Evolutionary conservation across 1,139 yeast genomes (phyloP), one percentile per base, ranked within the genome.

Genomic region (Petasospora fabianii): DNA sequence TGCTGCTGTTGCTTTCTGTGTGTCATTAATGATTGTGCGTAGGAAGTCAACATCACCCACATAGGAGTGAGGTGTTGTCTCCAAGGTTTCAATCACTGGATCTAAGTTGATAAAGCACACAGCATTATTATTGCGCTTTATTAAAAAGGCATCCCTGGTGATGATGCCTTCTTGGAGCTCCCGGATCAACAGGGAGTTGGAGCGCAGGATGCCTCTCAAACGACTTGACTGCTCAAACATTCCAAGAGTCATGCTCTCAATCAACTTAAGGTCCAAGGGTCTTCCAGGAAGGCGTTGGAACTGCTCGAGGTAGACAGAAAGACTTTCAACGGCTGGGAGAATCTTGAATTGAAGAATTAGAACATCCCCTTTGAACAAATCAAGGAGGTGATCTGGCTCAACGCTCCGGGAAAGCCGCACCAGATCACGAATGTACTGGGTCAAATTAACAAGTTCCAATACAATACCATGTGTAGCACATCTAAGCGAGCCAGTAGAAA

Each of bases 81-180:
- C 18, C 11, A 27, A 12, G 2, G n/a, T 6, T 21, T 39, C 39
- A 3, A 18, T 22, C 6, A n/a, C n/a, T 15, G 36, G 27, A 3
- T 24, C 21, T 8, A 34, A 18, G 18, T 30, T 27, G 12, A 38
- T 20, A 14, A 18, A 32, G 19, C 27, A 27, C 19, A 41, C 11
- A 6, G 44, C 28, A n/a, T n/a, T 10, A 31, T 41, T 42, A 16
- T 44, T 41, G 18, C 45, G 39, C 18, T 38, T 18, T 13, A 39
- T 33, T 6, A 41, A 39, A 26, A 41, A 44, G 10, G 30, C 36
- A 4, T 33, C 22, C 36, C 38, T 18, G 12, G 40, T 9, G n/a
- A 44, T 12, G 2, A 18, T 11, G 2, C 37, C 37, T 6, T n/a
- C 10, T 17, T 30, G 37, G 32, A 31, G 37, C 32, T 32, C 9